Evolutionary conservation across 495 filamentous ascomycete genomes (phyloP).

Genomic region (Cercophora newfieldiana): DNA sequence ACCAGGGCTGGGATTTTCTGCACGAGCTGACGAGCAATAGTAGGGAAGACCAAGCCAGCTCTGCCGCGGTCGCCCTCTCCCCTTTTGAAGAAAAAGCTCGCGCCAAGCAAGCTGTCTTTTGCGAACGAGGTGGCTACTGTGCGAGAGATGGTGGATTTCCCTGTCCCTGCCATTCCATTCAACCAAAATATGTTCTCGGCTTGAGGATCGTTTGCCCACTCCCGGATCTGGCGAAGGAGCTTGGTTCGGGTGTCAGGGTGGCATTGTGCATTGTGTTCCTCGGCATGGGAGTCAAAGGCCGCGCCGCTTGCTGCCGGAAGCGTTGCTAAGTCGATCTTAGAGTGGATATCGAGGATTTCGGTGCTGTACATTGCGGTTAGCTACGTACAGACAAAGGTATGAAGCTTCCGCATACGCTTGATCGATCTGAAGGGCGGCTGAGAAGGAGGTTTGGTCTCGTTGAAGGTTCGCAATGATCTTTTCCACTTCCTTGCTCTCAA

Average conservation of each 20-base stretch:
- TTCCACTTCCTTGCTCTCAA: conserved; percentile 42
- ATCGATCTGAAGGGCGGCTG: conserved; percentile 41
- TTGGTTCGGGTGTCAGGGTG: not conserved
- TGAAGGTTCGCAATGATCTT: conserved; percentile 36
- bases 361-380: not conserved
- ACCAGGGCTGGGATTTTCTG: conserved; percentile 29
- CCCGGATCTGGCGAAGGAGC: conserved; percentile 3
- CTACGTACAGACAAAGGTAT: not conserved
- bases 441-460: conserved; percentile 38
- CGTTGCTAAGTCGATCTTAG: conserved; percentile 2
- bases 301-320: not conserved
- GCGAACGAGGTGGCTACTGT: conserved; percentile 37
- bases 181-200: conserved; percentile 23
- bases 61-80: conserved; percentile 45
- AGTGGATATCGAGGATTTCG: not conserved
- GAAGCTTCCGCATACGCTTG: conserved; percentile 35
- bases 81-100: conserved; percentile 56
- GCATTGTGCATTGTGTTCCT: conserved; percentile 4
- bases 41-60: conserved; percentile 46
- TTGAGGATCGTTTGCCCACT: too few relatives aligned
- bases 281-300: conserved; percentile 5
- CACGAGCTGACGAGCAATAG: conserved; percentile 45
- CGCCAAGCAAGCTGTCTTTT: conserved; percentile 25
- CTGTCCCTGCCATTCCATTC: conserved; percentile 48
- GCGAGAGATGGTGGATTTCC: conserved; percentile 48